Base-by-base conservation (phyloP, 768 basidiomycete genomes). In the Russula lepida region DNA sequence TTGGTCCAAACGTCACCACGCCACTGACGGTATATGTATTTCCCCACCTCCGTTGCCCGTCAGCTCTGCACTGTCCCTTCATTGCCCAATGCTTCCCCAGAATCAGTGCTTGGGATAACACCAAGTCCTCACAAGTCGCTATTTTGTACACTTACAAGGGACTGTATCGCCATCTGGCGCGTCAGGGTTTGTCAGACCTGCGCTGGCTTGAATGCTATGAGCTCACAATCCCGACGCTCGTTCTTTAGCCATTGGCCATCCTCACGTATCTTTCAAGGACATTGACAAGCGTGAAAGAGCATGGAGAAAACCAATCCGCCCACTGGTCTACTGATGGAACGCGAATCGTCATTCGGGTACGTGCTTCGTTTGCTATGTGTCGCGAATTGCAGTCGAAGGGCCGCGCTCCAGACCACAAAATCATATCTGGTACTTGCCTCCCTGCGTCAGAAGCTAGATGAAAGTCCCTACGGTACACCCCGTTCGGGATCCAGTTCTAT, bases 301-400 rank as follows among this genome's bases (percentile, higher is more conserved):
- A 95, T 70, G 94, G 94, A n/a, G 81, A 85, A 68, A 95, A 93
- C 66, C 63, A 78, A 21, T 74, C 80, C 55, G 83, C 82, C 13
- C 80, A 84, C 68, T 98, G 94, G 93, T 84, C 92, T 19, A 85
- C 86, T 56, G 92, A 94, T 70, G 86, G 88, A 35, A 78, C 78
- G 67, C 79, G 84, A 66, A 83, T 98, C 51, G 82, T 94, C 56
- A 81, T 98, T 23, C 84, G 88, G 74, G 94, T 89, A 59, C 57
- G 84, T 72, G 6, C 21, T 35, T 41, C 23, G 1, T 33, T 2
- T 35, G 13, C 37, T 19, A 6, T 30, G 28, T 35, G 8, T 51
- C 48, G 23, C 5, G 33, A 57, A 48, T 13, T 11, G 37, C 17
- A 43, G 25, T 41, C n/a, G 37, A 60, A 37, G 46, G 49, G 21